Percentiles rank a stretch among this genome's conserved stretches.
Evolutionary conservation across 2,329 filamentous ascomycete genomes (phyloP).

Genomic region (Orbilia oligospora): DNA sequence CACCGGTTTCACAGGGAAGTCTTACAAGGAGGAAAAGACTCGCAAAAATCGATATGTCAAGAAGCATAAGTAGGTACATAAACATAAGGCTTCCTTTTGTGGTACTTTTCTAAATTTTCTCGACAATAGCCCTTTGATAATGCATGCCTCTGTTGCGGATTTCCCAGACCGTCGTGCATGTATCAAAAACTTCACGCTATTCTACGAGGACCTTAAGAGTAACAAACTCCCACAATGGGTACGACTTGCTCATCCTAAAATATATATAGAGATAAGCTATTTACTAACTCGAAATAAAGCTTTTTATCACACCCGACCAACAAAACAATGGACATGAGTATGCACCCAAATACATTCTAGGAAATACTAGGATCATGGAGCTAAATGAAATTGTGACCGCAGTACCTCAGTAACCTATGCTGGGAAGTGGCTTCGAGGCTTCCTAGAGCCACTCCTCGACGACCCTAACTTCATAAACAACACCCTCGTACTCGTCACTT

Average conservation of each 20-base stretch:
- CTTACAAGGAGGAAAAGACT: conserved; percentile 76
- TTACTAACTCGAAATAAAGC: conserved; percentile 66
- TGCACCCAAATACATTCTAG: neutral
- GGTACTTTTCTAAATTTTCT: neutral
- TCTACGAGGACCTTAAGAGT: conserved; percentile 76
- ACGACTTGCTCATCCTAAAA: neutral
- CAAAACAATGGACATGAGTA: conserved; percentile 80
- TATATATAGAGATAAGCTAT: neutral
- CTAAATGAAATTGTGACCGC: neutral
- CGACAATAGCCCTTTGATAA: conserved; percentile 69
- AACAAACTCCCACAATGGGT: conserved; percentile 79
- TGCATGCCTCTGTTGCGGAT: conserved; percentile 77
- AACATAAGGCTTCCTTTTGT: neutral
- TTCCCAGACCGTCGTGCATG: conserved; percentile 74
- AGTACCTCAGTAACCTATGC: conserved; percentile 76
- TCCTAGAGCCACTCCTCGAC: conserved; percentile 78
- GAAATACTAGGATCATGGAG: neutral
- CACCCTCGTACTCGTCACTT: conserved; percentile 82
- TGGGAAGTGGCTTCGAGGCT: conserved; percentile 77
- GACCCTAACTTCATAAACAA: conserved; percentile 79
- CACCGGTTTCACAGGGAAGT: conserved; percentile 77
- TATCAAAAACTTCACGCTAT: conserved; percentile 81
- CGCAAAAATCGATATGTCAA: conserved; percentile 82
- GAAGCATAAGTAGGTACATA: conserved; percentile 78
- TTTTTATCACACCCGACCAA: conserved; percentile 82